Evolutionary conservation across 768 basidiomycete genomes (phyloP).

Genomic region (Tylopilus intermedius): DNA sequence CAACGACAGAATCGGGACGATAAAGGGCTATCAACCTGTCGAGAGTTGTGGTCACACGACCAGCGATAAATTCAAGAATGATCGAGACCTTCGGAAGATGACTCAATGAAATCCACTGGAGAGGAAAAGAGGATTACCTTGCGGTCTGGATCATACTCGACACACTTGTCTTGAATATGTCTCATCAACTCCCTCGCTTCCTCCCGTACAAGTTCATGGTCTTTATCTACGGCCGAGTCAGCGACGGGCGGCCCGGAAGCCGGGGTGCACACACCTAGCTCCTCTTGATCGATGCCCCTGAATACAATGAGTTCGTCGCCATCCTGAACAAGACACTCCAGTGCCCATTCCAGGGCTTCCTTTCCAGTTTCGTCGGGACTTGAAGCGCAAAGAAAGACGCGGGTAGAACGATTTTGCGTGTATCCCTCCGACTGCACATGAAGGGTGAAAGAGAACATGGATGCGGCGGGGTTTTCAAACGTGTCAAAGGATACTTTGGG

Average conservation of each 20-base stretch:
- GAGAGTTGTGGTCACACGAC: constrained; percentile 82
- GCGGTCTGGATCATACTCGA: constrained; percentile 70
- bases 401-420: constrained; percentile 64
- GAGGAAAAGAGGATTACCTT: constrained; percentile 43
- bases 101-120: not conserved
- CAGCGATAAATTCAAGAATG: constrained; percentile 91
- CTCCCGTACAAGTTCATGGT: constrained; percentile 71
- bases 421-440: constrained; percentile 84
- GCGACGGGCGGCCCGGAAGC: not conserved
- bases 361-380: constrained; percentile 84
- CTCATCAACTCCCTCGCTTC: constrained; percentile 83
- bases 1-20: constrained; percentile 87
- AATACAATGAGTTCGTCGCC: constrained; percentile 93
- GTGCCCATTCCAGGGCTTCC: constrained; percentile 89
- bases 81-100: constrained; percentile 61
- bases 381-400: constrained; percentile 87
- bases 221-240: constrained; percentile 48
- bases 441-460: constrained; percentile 86
- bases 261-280: constrained; percentile 50
- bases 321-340: constrained; percentile 78
- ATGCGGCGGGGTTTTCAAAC: constrained; percentile 73
- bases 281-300: constrained; percentile 84
- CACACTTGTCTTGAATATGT: constrained; percentile 73
- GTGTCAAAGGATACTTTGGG: constrained; percentile 76
- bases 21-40: constrained; percentile 91